Conservation (phyloP, 192 early-diverging fungal species). For the Pilobolus umbonatus region DNA sequence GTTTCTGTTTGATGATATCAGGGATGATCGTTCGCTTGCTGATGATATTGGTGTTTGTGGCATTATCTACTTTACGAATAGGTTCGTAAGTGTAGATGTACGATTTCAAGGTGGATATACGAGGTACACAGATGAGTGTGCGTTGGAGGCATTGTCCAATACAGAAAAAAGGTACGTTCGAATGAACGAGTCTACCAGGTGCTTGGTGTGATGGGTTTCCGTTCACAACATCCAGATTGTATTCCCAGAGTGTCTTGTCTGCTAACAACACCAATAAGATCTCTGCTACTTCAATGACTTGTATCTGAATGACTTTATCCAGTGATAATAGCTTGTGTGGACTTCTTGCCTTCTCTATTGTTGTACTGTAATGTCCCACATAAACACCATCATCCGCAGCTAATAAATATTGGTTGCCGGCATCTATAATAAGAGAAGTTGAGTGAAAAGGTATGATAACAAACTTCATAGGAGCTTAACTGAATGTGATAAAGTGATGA, state of each 20-base stretch:
- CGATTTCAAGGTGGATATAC: conserved; percentile 67
- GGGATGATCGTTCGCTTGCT: conserved; percentile 69
- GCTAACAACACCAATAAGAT: conserved; percentile 79
- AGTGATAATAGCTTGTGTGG: conserved; percentile 47
- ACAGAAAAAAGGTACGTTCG: conserved; percentile 67
- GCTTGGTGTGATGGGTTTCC: conserved; percentile 14
- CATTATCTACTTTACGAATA: neutral
- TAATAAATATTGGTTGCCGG: conserved; percentile 61
- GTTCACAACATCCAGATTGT: conserved; percentile 47
- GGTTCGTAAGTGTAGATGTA: conserved; percentile 76
- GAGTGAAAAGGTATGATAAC: neutral
- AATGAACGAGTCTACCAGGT: conserved; percentile 13
- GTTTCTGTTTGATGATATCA: conserved; percentile 4
- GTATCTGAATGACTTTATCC: conserved; percentile 80
- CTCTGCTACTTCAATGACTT: conserved; percentile 72
- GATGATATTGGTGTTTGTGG: conserved; percentile 43
- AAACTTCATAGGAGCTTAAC: conserved; percentile 25
- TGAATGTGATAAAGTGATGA: conserved; percentile 47
- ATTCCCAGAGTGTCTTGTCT: conserved; percentile 58
- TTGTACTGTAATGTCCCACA: conserved; percentile 35
- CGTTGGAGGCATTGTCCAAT: conserved; percentile 54
- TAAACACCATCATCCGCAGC: conserved; percentile 85
- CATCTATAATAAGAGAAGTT: conserved; percentile 14
- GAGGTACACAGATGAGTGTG: conserved; percentile 59
- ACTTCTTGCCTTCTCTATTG: conserved; percentile 39